Evolutionary conservation across 345 rosid species (phyloP), one percentile per base, ranked within the genome.

Genomic region (Murraya paniculata): DNA sequence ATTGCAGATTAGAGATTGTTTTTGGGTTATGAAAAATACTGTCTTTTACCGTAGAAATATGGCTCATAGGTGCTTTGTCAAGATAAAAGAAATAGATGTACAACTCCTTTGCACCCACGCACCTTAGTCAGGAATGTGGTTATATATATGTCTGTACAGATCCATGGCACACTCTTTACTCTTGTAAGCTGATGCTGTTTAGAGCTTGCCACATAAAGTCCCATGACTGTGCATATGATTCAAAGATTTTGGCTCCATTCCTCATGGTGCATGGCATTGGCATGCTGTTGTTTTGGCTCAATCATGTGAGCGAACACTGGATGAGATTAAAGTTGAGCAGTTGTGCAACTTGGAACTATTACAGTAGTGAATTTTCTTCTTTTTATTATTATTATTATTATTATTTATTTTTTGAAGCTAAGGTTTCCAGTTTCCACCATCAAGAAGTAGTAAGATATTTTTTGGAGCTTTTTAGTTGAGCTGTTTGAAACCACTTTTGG

Each of bases 61-160:
- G 53, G 50, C 66, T 59, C 64, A 64, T 67, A 82, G 78, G 81
- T 76, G 76, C 69, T 59, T 80, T 76, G 31, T 64, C 78, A 31
- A 57, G 84, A 72, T 71, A 74, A 79, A 73, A 53, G 31, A 33
- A 64, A 33, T 56, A 59, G 83, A 68, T 77, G 81, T 71, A 71
- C 78, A 81, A 80, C 77, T 67, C 77, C 64, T 82, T 45, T 77
- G 77, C 75, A 55, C 68, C 68, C 72, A 59, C 68, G 0, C 22
- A 18, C 7, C 68, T 71, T n/a, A n/a, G 19, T 18, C 38, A 14
- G 79, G 84, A 77, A 84, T 86, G 82, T 81, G 68, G 70, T 81
- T 76, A 83, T 80, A 67, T 80, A 57, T 78, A 80, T 74, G 75
- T 82, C 80, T 86, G 85, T 85, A 88, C 86, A 88, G 87, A 78